These are phyloP conservation scores for Cupressus sempervirens DNA, from an alignment of 75 land plant genomes.

Conservation along the genomic window DNA sequence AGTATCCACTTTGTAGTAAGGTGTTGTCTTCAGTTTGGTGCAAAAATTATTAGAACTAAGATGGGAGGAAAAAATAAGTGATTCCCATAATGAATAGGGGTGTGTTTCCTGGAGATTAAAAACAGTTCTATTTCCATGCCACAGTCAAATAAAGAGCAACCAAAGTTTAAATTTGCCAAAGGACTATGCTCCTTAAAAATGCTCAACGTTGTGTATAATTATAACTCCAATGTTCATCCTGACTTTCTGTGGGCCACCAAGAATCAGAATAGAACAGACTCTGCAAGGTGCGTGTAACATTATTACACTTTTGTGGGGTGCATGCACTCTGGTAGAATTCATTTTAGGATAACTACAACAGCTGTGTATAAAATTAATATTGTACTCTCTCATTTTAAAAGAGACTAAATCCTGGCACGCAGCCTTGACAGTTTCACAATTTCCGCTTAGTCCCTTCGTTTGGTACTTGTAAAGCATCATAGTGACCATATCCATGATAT, in stretches of 20 bases:
- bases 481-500: constrained; percentile 99
- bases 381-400: neutral
- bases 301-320: neutral
- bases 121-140: neutral
- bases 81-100: neutral
- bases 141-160: neutral
- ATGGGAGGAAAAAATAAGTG: neutral
- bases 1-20: neutral
- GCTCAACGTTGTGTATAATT: neutral
- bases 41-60: neutral
- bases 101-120: neutral
- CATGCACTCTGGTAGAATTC: neutral
- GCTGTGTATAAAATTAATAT: neutral
- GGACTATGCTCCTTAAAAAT: neutral
- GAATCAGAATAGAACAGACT: neutral
- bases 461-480: constrained; percentile 75
- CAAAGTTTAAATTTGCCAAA: neutral
- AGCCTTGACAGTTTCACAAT: neutral
- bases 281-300: neutral
- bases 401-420: neutral
- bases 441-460: constrained; percentile 8
- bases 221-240: neutral
- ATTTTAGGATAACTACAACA: neutral
- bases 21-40: neutral
- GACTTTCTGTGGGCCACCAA: neutral